Evolutionary conservation across 2,329 filamentous ascomycete species (phyloP).

Genomic region (Colletotrichum agaves): DNA sequence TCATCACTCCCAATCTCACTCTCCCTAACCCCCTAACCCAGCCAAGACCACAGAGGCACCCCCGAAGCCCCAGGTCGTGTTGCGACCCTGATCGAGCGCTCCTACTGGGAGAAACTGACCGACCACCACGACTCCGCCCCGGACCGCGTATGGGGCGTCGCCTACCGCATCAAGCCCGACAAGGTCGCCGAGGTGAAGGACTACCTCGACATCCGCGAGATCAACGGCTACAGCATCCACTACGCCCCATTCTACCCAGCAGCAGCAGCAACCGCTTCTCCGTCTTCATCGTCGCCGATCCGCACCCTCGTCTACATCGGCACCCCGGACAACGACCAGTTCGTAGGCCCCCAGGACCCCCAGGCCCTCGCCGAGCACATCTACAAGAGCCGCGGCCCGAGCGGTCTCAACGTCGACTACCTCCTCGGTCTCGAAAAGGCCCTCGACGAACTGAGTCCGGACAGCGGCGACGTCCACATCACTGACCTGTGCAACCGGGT

Average conservation of each 20-base stretch:
- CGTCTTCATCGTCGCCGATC: slow-evolving; percentile 47
- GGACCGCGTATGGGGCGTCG: slow-evolving; percentile 87
- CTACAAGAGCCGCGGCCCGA: slow-evolving; percentile 78
- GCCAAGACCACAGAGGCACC: slow-evolving; percentile 94
- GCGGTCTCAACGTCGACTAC: slow-evolving; percentile 91
- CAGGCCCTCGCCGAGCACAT: slow-evolving; percentile 85
- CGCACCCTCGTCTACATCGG: slow-evolving; percentile 89
- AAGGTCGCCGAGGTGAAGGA: slow-evolving; percentile 83
- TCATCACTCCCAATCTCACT: not conserved
- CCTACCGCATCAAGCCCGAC: slow-evolving; percentile 81
- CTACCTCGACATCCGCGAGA: slow-evolving; percentile 96
- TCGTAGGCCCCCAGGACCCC: slow-evolving; percentile 84
- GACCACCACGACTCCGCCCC: slow-evolving; percentile 71
- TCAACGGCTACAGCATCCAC: slow-evolving; percentile 96
- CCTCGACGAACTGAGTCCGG: slow-evolving; percentile 76
- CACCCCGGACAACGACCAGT: slow-evolving; percentile 91
- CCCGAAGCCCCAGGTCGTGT: slow-evolving; percentile 89
- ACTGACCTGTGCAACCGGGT: slow-evolving; percentile 82
- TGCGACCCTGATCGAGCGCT: slow-evolving; percentile 87
- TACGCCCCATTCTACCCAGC: slow-evolving; percentile 84
- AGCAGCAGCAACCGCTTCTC: slow-evolving; percentile 47
- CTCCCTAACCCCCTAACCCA: slow-evolving; percentile 50
- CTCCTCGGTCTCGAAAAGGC: slow-evolving; percentile 82
- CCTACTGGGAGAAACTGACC: slow-evolving; percentile 83
- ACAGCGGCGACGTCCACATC: slow-evolving; percentile 86